Conservation (phyloP, 345 rosid genomes). For the Microcos paniculata region DNA sequence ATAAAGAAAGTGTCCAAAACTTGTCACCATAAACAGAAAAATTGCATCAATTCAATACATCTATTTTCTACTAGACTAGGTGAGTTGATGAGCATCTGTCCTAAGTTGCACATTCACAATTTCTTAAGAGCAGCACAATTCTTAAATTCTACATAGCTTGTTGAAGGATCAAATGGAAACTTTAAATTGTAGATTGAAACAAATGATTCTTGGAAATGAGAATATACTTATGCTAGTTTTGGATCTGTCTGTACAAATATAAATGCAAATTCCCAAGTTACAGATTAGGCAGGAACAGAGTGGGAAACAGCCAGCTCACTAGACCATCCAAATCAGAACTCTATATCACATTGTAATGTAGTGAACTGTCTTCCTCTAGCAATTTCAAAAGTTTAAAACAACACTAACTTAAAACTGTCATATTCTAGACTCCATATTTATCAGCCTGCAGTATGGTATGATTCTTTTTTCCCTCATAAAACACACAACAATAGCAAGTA, state of each 20-base stretch:
- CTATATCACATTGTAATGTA: not conserved
- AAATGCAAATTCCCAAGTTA: not conserved
- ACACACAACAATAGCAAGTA: conserved; percentile 39
- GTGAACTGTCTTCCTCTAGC: not conserved
- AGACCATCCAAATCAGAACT: not conserved
- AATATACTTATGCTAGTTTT: not conserved
- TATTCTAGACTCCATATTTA: not conserved
- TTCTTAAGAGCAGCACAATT: no score
- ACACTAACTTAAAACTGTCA: not conserved
- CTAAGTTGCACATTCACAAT: no score
- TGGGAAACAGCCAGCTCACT: not conserved
- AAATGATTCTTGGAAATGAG: no score
- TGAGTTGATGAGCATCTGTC: no score
- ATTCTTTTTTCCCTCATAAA: conserved; percentile 34
- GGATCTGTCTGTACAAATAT: not conserved
- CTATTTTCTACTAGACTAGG: no score
- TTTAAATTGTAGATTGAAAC: no score
- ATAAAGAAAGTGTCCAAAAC: no score
- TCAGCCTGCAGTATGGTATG: conserved; percentile 6
- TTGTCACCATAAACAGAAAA: no score
- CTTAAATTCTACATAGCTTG: no score
- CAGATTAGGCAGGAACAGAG: not conserved
- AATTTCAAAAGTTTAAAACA: not conserved
- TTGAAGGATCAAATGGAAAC: no score
- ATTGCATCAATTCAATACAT: no score